Evolutionary conservation across 2,329 filamentous ascomycete species (phyloP), one percentile per base, ranked within the genome.

Genomic region (Fusarium solani-melongenae): DNA sequence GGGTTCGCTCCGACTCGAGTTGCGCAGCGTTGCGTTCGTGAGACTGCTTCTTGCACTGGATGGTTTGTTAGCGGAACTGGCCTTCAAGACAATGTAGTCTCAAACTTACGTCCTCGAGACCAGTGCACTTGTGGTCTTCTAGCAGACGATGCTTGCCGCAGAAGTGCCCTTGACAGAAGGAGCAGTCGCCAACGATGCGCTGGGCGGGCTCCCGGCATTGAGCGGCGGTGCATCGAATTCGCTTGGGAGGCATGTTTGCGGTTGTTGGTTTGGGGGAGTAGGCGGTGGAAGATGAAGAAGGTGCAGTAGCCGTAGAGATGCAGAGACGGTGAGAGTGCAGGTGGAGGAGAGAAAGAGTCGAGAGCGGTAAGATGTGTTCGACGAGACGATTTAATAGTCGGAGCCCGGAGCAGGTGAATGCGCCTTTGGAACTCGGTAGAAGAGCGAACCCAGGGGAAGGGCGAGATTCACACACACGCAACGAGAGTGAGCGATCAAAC

Each of bases 171-270:
- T 92, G 88, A 87, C 96, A 99, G 88, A 98, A 98, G 70, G 92
- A 92, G 85, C 96, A 99, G 86, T 98, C 96, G 63, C 96, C 96
- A 68, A 98, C 94, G 79, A 99, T 98, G 75, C 94, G 92, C 84
- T 98, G 95, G 17, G 95, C 95, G 33, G 90, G 89, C 78, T 94
- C 92, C 81, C 91, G 94, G 91, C 96, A 98, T 77, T 95, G 92
- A 84, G 96, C 95, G 86, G 94, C 95, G 74, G 89, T 92, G 88
- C 96, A 98, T 78, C 93, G 92, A 77, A 93, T 91, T 88, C 93
- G 94, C 86, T 92, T 94, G 71, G 91, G 88, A 73, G 92, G 89
- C 89, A 91, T 92, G 75, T 62, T 84, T 80, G 73, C 53, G 64
- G 68, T 65, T 64, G 22, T 60, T 65, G 39, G 55, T 62, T 62